Evolutionary conservation across 2,329 filamentous ascomycete genomes (phyloP), one percentile per base, ranked within the genome.

Genomic region (Exserohilum turcica): DNA sequence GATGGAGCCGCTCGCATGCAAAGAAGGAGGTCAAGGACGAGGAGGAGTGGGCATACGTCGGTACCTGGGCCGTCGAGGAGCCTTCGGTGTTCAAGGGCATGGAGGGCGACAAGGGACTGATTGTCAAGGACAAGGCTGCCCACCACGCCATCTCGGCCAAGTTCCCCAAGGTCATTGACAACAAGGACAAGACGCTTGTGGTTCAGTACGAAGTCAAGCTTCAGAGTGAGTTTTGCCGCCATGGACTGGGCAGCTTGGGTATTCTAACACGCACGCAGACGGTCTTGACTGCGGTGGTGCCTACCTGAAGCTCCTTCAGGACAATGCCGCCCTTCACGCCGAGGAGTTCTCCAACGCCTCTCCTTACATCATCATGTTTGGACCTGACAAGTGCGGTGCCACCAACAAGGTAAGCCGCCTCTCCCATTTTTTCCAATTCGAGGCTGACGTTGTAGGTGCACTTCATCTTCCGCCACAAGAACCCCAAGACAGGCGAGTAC

Each of bases 391-490:
- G 88, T 99, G 94, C 77, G 94, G 94, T 78, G 86, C 91, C 76
- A 97, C 91, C 78, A 99, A 99, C 88, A 97, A 97, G 89, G 90
- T 95, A 78, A 52, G 74, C 3, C 4, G 6, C 6, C 2, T 7
- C 40, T 7, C n/a, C 5, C 32, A 15, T 28, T 18, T 24, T 15
- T 1, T n/a, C 3, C 3, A 46, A 45, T 28, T 33, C 39, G 39
- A 40, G 44, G 28, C 61, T 73, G 45, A 75, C 51, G 43, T 27
- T 39, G 31, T 46, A 84, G 82, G 85, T 88, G 57, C 85, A 88
- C 78, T 96, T 99, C 82, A 99, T 99, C 78, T 96, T 99, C 87
- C 94, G 95, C 80, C 94, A 99, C 89, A 99, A 97, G 90, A 99
- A 97, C 86, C 94, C 94, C 75, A 97, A 96, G 90, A 97, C 92